Evolutionary conservation across 306 rosid species (phyloP).

Genomic region (Hylodesmum podocarpum): DNA sequence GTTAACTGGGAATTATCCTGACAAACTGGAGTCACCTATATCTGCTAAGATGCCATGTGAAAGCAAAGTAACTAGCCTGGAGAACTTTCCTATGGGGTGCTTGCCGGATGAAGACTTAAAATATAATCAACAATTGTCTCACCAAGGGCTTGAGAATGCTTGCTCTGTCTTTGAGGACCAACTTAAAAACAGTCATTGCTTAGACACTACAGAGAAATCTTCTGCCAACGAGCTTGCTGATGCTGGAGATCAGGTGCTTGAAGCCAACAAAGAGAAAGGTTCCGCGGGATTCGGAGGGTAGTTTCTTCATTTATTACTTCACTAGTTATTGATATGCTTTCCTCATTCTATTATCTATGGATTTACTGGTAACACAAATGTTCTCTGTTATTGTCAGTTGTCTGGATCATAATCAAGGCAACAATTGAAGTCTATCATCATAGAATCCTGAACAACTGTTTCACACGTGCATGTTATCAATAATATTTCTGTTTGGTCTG

Average conservation of each 20-base stretch:
- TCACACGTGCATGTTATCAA: background rate
- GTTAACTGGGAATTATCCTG: conserved; percentile 43
- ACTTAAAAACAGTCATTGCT: conserved; percentile 38
- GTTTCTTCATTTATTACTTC: conserved; percentile 54
- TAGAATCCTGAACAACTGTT: conserved; percentile 10
- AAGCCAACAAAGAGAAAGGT: conserved; percentile 43
- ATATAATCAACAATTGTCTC: conserved; percentile 32
- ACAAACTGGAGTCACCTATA: conserved; percentile 44
- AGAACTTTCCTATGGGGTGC: conserved; percentile 31
- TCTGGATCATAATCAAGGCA: conserved; percentile 35
- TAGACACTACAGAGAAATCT: conserved; percentile 52
- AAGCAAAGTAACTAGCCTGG: conserved; percentile 25
- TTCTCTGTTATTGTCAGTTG: conserved; percentile 47
- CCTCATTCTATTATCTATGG: conserved; percentile 18
- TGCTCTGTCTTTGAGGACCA: conserved; percentile 35
- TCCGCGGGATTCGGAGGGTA: conserved; percentile 38
- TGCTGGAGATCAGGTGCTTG: conserved; percentile 39
- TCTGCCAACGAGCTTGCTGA: conserved; percentile 26
- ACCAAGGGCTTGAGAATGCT: conserved; percentile 34
- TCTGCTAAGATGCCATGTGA: conserved; percentile 40
- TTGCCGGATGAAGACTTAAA: conserved; percentile 36
- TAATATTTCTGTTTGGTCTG: conserved; percentile 14
- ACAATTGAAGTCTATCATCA: background rate
- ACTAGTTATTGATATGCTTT: conserved; percentile 11
- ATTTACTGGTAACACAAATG: conserved; percentile 44